phyloP scores from a whole-genome alignment of 75 land plant species.

The Larix kaempferi region DNA sequence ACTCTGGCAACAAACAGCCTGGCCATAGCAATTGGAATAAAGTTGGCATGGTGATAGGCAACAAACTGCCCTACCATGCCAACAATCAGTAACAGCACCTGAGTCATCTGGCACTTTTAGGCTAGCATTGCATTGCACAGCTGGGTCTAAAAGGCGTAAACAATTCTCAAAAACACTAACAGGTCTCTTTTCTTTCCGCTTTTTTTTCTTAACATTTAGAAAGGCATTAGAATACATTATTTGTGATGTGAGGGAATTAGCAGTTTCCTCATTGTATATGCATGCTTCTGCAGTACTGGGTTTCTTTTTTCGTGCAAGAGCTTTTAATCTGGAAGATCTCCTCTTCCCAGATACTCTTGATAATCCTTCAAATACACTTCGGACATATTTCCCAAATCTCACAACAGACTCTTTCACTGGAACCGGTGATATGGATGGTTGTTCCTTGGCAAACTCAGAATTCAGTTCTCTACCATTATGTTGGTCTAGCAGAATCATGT shows the following conservation, averaged over 20 bases:
- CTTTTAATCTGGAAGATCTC: background rate
- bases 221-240: background rate
- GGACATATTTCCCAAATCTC: background rate
- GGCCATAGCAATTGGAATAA: background rate
- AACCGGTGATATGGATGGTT: background rate
- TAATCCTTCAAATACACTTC: background rate
- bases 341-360: background rate
- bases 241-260: background rate
- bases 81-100: background rate
- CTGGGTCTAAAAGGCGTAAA: background rate
- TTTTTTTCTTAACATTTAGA: background rate
- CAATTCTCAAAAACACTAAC: background rate
- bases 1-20: background rate
- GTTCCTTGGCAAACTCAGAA: background rate
- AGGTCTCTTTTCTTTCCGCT: background rate
- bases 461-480: background rate
- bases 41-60: background rate
- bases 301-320: constrained; percentile 6
- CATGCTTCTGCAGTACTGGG: background rate
- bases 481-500: background rate
- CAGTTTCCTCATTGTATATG: background rate
- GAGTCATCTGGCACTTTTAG: background rate
- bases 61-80: background rate
- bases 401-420: background rate
- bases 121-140: background rate